Evolutionary conservation across 352 stramenopile species (phyloP).

Genomic region (Phytopythium boreale): DNA sequence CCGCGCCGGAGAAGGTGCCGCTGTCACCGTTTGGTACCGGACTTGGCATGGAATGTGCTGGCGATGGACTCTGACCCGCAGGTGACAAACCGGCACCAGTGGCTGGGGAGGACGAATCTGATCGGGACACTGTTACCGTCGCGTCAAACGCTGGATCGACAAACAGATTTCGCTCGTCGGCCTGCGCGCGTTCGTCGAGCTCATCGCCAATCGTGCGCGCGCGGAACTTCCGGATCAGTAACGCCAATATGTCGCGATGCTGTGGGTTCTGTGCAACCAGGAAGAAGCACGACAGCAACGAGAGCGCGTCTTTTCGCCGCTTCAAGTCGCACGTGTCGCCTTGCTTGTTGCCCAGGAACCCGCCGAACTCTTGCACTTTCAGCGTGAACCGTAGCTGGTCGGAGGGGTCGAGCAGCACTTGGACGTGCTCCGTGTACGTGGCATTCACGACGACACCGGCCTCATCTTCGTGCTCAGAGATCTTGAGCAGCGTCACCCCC

Average conservation of each 20-base stretch:
- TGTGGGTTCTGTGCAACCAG: conserved; percentile 74
- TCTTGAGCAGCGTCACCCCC: conserved; percentile 56
- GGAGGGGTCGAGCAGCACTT: conserved; percentile 66
- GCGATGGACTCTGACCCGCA: neutral
- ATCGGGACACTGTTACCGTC: neutral
- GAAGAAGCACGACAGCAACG: conserved; percentile 67
- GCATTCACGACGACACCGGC: conserved; percentile 52
- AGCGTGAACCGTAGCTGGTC: conserved; percentile 68
- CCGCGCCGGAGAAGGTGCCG: neutral
- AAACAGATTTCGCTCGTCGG: conserved; percentile 67
- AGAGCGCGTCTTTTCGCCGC: conserved; percentile 30
- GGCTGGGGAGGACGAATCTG: neutral
- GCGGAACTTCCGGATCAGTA: conserved; percentile 75
- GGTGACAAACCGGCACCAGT: conserved; percentile 5
- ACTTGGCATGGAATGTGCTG: neutral
- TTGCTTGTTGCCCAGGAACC: conserved; percentile 54
- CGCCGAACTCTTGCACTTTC: conserved; percentile 77
- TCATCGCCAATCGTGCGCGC: conserved; percentile 39
- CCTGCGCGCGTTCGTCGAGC: conserved; percentile 49
- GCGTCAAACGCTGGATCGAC: conserved; percentile 58
- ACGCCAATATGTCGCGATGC: conserved; percentile 71
- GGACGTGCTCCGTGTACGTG: conserved; percentile 54
- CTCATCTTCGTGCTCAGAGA: conserved; percentile 70
- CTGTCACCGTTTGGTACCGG: neutral
- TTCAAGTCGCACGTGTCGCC: conserved; percentile 68